phyloP scores from a whole-genome alignment of 208 protist species.

The Lotmaria passim region DNA sequence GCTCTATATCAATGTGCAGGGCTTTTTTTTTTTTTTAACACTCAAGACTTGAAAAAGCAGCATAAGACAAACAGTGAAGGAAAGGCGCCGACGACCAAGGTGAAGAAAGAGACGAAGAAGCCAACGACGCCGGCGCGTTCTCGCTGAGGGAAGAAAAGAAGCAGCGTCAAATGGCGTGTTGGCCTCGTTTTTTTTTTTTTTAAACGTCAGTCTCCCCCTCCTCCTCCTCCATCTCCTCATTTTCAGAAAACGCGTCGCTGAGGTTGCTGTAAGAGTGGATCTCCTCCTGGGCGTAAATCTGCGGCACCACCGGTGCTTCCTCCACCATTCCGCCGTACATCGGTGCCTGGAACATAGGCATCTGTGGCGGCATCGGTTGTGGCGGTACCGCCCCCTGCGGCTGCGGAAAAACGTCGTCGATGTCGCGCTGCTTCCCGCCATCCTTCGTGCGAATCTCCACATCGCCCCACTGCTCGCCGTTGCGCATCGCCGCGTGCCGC shows the following conservation, averaged over 20 bases:
- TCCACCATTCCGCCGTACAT: constrained; percentile 14
- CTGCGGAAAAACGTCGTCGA: constrained; percentile 6
- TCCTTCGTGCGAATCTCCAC: constrained; percentile 42
- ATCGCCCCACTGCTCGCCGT: constrained; percentile 65
- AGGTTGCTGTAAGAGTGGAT: constrained; percentile 58
- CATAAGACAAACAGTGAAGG: not conserved
- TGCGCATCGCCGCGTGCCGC: constrained; percentile 59
- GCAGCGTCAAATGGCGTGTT: too few relatives aligned
- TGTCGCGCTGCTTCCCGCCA: not conserved
- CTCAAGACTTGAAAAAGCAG: too few relatives aligned
- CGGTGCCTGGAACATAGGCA: constrained; percentile 9
- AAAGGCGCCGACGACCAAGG: too few relatives aligned
- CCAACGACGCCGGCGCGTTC: too few relatives aligned
- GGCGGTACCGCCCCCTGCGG: too few relatives aligned
- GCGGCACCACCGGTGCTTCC: constrained; percentile 39
- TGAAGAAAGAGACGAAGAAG: constrained; percentile 18
- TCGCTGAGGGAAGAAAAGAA: not conserved
- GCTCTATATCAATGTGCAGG: too few relatives aligned
- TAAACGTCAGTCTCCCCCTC: constrained; percentile 33
- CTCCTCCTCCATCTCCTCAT: constrained; percentile 21
- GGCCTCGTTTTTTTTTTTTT: not conserved
- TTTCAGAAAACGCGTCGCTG: constrained; percentile 47
- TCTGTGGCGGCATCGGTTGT: constrained; percentile 12
- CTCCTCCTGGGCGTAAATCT: constrained; percentile 51
- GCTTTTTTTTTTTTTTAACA: too few relatives aligned